Base-by-base conservation (phyloP, 805 yeast genomes). In the Cyberlindnera japonica region DNA sequence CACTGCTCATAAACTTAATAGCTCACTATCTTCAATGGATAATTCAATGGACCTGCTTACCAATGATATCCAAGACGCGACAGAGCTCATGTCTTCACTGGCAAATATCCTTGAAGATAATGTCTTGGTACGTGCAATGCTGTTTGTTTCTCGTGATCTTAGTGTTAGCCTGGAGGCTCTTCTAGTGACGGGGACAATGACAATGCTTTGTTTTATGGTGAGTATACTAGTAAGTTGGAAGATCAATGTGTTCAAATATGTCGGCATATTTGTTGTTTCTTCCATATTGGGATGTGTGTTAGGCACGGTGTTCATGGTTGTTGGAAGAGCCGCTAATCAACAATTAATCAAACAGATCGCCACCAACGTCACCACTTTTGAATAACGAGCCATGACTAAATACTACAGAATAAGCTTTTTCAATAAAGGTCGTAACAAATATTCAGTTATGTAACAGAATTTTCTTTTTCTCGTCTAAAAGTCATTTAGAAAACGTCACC, bases 401-500 rank as follows among this genome's bases (percentile, higher is more conserved):
- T 22, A 22, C 24, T 9, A 22, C 8, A 22, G 24, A 22, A 9
- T 22, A n/a, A n/a, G n/a, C n/a, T n/a, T n/a, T n/a, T n/a, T n/a
- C n/a, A n/a, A n/a, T n/a, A n/a, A n/a, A 8, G 35, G 25, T 21
- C 25, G 35, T 21, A 14, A 32, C 19, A 20, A 18, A 11, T 13
- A 13, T 31, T 19, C 23, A 18, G 22, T 14, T 31, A 18, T 31
- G 11, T 20, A 18, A 12, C 34, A 18, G 20, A 19, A 18, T 14
- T 31, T 19, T 31, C n/a, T 31, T 31, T 31, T 20, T 20, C 18
- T 13, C 16, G 18, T 27, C 30, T 27, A 27, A 9, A 11, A 18
- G 30, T 21, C 26, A 37, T 38, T 57, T 56, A 62, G 51, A 47
- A 69, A 47, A 69, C 72, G 57, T 91, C 97, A 74, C 98, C 99